Evolutionary conservation across 164 flowering plant genomes (phyloP).

Genomic region (Platanus orientalis): DNA sequence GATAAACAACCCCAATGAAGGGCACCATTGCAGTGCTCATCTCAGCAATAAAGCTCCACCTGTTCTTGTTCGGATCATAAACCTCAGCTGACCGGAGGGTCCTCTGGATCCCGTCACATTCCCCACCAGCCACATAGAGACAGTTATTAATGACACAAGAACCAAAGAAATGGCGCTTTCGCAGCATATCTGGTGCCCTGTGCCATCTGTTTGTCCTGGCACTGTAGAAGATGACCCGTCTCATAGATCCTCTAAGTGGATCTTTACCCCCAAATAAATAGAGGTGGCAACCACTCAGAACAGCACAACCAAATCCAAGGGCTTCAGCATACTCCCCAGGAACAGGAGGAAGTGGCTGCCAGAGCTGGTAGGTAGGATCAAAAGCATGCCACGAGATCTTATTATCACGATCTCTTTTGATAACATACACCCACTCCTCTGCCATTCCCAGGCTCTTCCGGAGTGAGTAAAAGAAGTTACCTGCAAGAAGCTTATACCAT

Average conservation of each 20-base stretch:
- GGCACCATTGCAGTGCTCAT: slow-evolving; percentile 98
- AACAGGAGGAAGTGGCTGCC: slow-evolving; percentile 97
- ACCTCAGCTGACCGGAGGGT: slow-evolving; percentile 90
- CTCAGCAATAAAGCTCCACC: slow-evolving; percentile 83
- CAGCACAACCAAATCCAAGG: slow-evolving; percentile 93
- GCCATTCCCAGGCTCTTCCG: slow-evolving; percentile 84
- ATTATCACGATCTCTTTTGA: slow-evolving; percentile 92
- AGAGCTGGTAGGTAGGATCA: slow-evolving; percentile 78
- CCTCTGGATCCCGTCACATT: slow-evolving; percentile 87
- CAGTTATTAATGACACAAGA: slow-evolving; percentile 90
- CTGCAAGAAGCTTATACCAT: slow-evolving; percentile 79
- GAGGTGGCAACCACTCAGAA: slow-evolving; percentile 83
- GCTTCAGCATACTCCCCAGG: slow-evolving; percentile 82
- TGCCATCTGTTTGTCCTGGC: slow-evolving; percentile 97
- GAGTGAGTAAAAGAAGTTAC: slow-evolving; percentile 80
- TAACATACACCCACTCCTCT: slow-evolving; percentile 96
- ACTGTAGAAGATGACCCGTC: slow-evolving; percentile 79
- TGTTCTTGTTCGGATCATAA: slow-evolving; percentile 76
- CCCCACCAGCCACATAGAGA: slow-evolving; percentile 95
- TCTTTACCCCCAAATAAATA: slow-evolving; percentile 94
- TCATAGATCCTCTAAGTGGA: slow-evolving; percentile 82
- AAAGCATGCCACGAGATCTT: slow-evolving; percentile 93
- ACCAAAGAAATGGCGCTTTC: slow-evolving; percentile 88
- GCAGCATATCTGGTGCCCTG: slow-evolving; percentile 86
- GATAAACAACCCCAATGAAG: slow-evolving; percentile 79